Percentiles rank a stretch among this genome's conserved stretches.
phyloP scores from a whole-genome alignment of 257 asterid genomes.

The Anisodus tanguticus region DNA sequence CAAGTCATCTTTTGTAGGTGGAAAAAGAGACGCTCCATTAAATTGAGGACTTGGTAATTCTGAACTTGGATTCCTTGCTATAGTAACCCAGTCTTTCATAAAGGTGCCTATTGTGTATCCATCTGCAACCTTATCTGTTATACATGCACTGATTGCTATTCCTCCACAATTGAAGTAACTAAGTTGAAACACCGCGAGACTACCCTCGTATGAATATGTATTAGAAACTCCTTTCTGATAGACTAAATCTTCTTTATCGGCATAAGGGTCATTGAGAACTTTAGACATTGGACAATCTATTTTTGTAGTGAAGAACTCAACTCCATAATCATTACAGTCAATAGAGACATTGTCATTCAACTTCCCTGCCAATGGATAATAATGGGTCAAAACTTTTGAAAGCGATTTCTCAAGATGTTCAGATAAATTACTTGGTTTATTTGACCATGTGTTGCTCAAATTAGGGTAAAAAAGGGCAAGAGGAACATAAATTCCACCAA shows the following conservation, averaged over 20 bases:
- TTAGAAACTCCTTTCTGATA: background rate
- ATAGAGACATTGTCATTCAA: background rate
- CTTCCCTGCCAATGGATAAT: conserved; percentile 21
- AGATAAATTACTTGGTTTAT: background rate
- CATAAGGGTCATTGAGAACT: background rate
- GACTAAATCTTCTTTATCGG: background rate
- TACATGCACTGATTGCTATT: background rate
- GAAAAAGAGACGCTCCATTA: background rate
- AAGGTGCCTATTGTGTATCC: background rate
- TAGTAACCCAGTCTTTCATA: background rate
- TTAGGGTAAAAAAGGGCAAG: background rate
- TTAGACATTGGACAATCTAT: conserved; percentile 19
- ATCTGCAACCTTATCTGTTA: background rate
- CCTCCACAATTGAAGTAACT: conserved; percentile 2
- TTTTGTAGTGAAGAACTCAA: background rate
- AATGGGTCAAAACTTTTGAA: background rate
- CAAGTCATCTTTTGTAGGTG: background rate
- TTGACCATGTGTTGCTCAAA: background rate
- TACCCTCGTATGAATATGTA: background rate
- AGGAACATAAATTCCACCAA: background rate
- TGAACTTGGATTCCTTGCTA: background rate
- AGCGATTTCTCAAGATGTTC: conserved; percentile 1
- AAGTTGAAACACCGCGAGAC: conserved; percentile 10
- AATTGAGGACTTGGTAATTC: background rate
- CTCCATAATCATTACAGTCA: conserved; percentile 21